Evolutionary conservation across 2,329 filamentous ascomycete genomes (phyloP).

Genomic region (Acarospora socialis): DNA sequence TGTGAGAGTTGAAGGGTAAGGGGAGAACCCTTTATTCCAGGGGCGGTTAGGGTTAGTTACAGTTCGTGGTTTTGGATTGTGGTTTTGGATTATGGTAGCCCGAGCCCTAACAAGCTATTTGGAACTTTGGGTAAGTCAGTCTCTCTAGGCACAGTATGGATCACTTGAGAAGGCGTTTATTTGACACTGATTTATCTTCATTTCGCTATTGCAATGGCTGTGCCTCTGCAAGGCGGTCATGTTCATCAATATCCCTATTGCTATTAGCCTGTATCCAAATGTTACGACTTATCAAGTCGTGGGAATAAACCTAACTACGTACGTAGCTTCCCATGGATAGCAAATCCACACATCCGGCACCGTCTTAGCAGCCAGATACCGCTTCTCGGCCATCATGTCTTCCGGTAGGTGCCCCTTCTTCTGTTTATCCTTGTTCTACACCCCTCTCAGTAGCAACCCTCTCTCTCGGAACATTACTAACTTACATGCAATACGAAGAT

Average conservation of each 20-base stretch:
- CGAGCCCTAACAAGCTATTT: no score
- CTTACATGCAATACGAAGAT: conserved; percentile 89
- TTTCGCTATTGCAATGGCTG: no score
- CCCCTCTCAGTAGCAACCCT: conserved; percentile 1
- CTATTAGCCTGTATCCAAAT: background rate
- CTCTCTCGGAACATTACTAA: conserved; percentile 15
- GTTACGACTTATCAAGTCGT: no score
- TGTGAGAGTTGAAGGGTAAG: no score
- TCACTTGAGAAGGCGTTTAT: no score
- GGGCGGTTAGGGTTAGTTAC: no score
- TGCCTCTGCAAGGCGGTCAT: conserved; percentile 9
- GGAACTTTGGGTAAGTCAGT: no score
- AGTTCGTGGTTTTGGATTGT: no score
- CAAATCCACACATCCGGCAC: conserved; percentile 95
- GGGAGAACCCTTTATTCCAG: no score
- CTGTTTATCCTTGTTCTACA: conserved; percentile 84
- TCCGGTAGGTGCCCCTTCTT: conserved; percentile 81
- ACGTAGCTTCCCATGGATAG: conserved; percentile 93
- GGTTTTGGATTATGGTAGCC: no score
- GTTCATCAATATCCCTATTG: conserved; percentile 13
- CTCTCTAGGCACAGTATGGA: no score
- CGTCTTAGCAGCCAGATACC: conserved; percentile 76
- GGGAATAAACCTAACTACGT: conserved; percentile 21
- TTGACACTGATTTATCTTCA: no score
- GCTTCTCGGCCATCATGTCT: conserved; percentile 56